A percentile compares a stretch with the other conserved stretches of the same genome.
phyloP scores from a whole-genome alignment of 116 monocot genomes.

The Phalaenopsis hybrid region DNA sequence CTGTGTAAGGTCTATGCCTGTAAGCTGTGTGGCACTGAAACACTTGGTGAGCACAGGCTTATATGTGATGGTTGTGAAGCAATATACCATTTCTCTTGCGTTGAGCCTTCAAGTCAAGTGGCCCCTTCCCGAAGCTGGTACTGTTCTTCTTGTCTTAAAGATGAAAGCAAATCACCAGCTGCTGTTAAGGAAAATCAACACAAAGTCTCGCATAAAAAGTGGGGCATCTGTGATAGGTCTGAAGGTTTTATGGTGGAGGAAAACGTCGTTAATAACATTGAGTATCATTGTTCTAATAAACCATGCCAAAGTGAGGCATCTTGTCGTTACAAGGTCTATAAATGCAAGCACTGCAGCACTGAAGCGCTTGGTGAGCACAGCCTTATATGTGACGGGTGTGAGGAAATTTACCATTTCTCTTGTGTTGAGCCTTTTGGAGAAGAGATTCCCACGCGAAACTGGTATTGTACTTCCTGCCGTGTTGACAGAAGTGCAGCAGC shows the following conservation, averaged over 20 bases:
- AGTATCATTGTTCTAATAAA: constrained; percentile 21
- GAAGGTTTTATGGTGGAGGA: background rate
- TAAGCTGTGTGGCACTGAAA: constrained; percentile 45
- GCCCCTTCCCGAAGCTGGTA: constrained; percentile 47
- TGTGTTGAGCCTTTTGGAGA: constrained; percentile 37
- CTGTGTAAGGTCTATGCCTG: constrained; percentile 38
- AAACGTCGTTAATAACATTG: background rate
- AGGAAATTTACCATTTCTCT: constrained; percentile 52
- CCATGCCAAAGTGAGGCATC: constrained; percentile 46
- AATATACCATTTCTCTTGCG: constrained; percentile 56
- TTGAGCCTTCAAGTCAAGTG: constrained; percentile 22
- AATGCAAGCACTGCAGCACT: constrained; percentile 49
- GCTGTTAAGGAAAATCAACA: constrained; percentile 1
- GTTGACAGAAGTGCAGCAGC: background rate
- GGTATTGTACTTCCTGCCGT: constrained; percentile 51
- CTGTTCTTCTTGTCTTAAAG: constrained; percentile 32
- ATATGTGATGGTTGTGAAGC: constrained; percentile 64
- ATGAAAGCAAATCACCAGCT: constrained; percentile 11
- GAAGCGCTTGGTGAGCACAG: constrained; percentile 38
- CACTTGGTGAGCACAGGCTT: constrained; percentile 33
- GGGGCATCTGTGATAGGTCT: constrained; percentile 4
- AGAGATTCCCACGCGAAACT: constrained; percentile 34
- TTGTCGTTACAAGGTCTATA: constrained; percentile 28
- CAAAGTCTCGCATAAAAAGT: background rate
- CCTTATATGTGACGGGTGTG: constrained; percentile 70